Evolutionary conservation across 148 eudicot species (phyloP), one percentile per base, ranked within the genome.

Genomic region (Nepenthes gracilis): DNA sequence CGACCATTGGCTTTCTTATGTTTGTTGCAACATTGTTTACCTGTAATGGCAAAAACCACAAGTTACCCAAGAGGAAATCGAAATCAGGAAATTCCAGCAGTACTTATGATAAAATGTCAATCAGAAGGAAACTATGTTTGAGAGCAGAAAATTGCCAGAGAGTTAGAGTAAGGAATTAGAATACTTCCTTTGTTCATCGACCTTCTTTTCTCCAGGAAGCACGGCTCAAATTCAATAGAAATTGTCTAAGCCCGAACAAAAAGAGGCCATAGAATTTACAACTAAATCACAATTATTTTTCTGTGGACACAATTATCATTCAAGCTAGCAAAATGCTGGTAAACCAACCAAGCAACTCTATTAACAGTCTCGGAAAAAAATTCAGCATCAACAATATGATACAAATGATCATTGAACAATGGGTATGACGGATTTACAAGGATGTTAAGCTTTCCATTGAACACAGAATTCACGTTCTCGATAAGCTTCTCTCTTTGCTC

Each of bases 21-120:
- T 82, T 84, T 47, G 82, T 80, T 36, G 85, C 95, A 7, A 82
- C 95, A 76, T 87, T 87, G 66, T 87, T 87, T 58, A 87, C 71
- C 95, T 87, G 78, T 63, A 67, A 66, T 37, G 10, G 48, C 56
- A 65, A 52, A 64, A 33, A 32, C 15, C 55, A 45, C 48, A 33
- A 33, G 40, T 38, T 36, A 3, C 14, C 3, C 1, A 14, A 57
- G 47, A 12, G 32, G 55, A 52, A 52, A 52, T 3, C 12, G 32
- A 12, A 6, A 12, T 52, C n/a, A 52, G n/a, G 9, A 12, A 52
- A 4, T 12, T 6, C n/a, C 55, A 52, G 23, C 0, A 23, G 23
- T 23, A 23, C 23, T 23, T 23, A 23, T 23, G 23, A 23, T 23
- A 23, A 23, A 23, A 23, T 23, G 23, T 23, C 23, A 23, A 23